phyloP scores from a whole-genome alignment of 495 filamentous ascomycete genomes.

The Talaromyces liani region DNA sequence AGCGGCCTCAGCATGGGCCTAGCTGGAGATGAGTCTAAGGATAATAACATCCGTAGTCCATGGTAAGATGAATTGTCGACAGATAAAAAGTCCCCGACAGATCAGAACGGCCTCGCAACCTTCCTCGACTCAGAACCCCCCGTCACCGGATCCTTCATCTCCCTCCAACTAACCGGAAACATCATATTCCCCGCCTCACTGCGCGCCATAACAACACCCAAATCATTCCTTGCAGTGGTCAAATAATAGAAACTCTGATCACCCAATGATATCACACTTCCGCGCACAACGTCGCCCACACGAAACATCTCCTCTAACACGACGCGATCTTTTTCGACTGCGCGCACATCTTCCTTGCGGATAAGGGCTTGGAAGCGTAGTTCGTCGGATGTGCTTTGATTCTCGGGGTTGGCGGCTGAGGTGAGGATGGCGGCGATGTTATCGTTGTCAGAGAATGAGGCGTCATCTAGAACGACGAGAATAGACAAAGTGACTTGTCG shows the following conservation, averaged over 20 bases:
- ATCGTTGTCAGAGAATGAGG: constrained; percentile 32
- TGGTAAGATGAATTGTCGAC: neutral
- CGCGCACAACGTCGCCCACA: constrained; percentile 87
- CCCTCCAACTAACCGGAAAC: constrained; percentile 90
- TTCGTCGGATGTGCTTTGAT: constrained; percentile 41
- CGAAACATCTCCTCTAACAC: constrained; percentile 86
- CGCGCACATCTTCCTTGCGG: constrained; percentile 82
- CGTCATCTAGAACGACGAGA: constrained; percentile 59
- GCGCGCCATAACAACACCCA: constrained; percentile 89
- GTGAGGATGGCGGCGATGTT: constrained; percentile 44
- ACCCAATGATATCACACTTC: constrained; percentile 81
- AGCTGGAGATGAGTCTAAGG: neutral
- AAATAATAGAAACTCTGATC: constrained; percentile 94
- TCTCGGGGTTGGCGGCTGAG: constrained; percentile 36
- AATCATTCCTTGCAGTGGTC: constrained; percentile 78
- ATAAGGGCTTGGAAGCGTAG: constrained; percentile 43
- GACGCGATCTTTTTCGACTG: constrained; percentile 92
- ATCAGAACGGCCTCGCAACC: constrained; percentile 80
- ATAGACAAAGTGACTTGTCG: constrained; percentile 79
- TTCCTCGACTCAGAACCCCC: constrained; percentile 75
- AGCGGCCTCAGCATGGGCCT: neutral
- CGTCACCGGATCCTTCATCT: constrained; percentile 79
- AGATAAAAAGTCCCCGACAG: neutral
- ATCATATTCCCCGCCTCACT: constrained; percentile 85
- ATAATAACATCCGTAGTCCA: neutral